Base-by-base conservation (phyloP, 352 stramenopile genomes). In the Aphanomyces euteiches region DNA sequence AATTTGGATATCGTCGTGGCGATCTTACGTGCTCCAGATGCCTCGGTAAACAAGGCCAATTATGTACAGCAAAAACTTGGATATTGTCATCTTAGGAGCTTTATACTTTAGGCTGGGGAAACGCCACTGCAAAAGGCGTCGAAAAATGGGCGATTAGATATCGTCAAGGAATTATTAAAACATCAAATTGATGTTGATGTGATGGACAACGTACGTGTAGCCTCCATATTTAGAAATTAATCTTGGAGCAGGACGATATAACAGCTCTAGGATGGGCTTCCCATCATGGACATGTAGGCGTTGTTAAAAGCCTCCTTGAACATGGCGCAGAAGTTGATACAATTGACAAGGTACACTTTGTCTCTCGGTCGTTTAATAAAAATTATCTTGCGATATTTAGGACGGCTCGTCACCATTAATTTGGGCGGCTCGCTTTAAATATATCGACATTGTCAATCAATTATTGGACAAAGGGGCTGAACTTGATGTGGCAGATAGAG, bases 91-190 rank as follows among this genome's bases (percentile, higher is more conserved):
- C 28, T 28, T 28, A 28, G 28, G 28, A 28, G 28, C 28, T 28
- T 28, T 28, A 50, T n/a, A 50, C 43, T n/a, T n/a, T 50, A 50
- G 43, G 43, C 10, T 50, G 43, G 43, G 0, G 43, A 12, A 50
- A 50, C 43, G 43, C 43, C 43, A n/a, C 17, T 50, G 43, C 10
- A 12, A 50, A 50, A 12, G 10, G 43, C 43, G 43, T 50, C 43
- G 10, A 50, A 50, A 50, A 50, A 50, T n/a, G 43, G 43, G 17
- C 43, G 43, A n/a, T 50, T 50, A n/a, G 43, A 50, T 50, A 50
- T 50, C 17, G 43, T 50, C 43, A 50, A 50, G 17, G 43, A 50
- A 50, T n/a, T 50, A 12, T n/a, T 50, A n/a, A 12, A 50, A 50
- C 10, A n/a, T n/a, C 10, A n/a, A 3, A n/a, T n/a, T 12, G 43